phyloP scores from a whole-genome alignment of 2,329 filamentous ascomycete genomes.

The Penicillium sp. region DNA sequence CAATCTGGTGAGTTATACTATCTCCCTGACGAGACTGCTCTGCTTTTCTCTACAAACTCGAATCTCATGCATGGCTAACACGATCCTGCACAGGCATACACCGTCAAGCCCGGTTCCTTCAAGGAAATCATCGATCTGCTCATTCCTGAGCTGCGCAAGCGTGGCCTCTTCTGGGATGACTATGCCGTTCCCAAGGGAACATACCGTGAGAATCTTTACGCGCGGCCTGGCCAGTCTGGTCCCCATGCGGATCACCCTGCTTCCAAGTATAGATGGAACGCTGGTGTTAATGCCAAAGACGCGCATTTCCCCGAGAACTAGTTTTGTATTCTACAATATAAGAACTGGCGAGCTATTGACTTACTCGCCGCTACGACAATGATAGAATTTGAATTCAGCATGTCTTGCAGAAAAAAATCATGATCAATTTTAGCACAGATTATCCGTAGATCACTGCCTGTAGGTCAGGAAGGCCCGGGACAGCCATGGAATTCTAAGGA shows the following conservation, averaged over 20 bases:
- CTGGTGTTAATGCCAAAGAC: conserved; percentile 33
- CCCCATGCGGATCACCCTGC: conserved; percentile 37
- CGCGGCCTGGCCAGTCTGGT: conserved; percentile 32
- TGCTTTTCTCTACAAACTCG: no score
- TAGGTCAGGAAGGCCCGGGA: no score
- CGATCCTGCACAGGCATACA: conserved; percentile 50
- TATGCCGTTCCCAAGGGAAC: conserved; percentile 39
- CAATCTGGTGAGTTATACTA: conserved; percentile 56
- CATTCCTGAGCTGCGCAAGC: conserved; percentile 58
- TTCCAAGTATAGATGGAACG: conserved; percentile 38
- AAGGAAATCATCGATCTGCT: conserved; percentile 64
- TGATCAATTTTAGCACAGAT: conserved; percentile 9
- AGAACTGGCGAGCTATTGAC: neutral
- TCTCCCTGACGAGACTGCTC: no score
- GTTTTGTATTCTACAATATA: no score
- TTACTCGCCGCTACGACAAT: neutral
- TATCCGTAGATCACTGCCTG: conserved; percentile 4
- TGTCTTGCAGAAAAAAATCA: neutral
- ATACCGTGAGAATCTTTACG: conserved; percentile 41
- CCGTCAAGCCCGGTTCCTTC: conserved; percentile 64
- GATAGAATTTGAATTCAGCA: no score
- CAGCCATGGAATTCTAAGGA: conserved; percentile 4
- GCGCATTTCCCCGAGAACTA: conserved; percentile 30
- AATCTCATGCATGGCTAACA: neutral
- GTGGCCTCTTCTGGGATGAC: conserved; percentile 48